Evolutionary conservation across 306 rosid genomes (phyloP), one percentile per base, ranked within the genome.

Genomic region (Dryas octopetala): DNA sequence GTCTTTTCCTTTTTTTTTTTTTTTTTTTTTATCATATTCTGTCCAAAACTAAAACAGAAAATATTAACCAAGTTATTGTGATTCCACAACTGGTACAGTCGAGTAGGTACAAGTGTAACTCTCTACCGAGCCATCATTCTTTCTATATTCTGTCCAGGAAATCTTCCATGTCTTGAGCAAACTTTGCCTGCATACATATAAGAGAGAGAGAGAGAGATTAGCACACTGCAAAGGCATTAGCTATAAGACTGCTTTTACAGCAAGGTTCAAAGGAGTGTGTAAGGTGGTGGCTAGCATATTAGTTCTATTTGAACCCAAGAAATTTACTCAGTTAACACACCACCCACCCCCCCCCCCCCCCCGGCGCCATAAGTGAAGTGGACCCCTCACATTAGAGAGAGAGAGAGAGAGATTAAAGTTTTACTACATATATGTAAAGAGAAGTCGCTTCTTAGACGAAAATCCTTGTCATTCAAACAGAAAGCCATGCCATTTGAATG

Each of bases 111-210:
- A 71, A 5, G 55, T 19, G 76, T 44, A 71, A 7, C 26, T 57
- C 65, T 23, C 66, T 7, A 23, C 75, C 3, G 53, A 11, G 75
- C 46, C 75, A 32, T 69, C 38, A 52, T 45, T 71, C 66, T 7
- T 57, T 19, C 66, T 57, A 71, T 6, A 71, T 17, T 71, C 49
- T 4, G 81, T 84, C 88, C 90, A 88, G 4, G 94, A 84, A 78
- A 91, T 64, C 84, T 80, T 89, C 98, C 96, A 87, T 1, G 52
- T 82, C 77, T 47, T 71, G 49, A 76, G 57, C 68, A 87, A 83
- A 85, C 90, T 91, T 80, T 81, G 83, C 88, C 98, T 91, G 92
- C 85, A 83, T 16, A 78, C 45, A 52, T 53, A 79, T n/a, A 12
- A 14, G 5, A 9, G 69, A 28, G 75, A 28, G 16, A 19, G 51